Percentiles rank a stretch among this genome's conserved stretches.
Evolutionary conservation across 148 eudicot genomes (phyloP).

Genomic region (Beta vulgaris): DNA sequence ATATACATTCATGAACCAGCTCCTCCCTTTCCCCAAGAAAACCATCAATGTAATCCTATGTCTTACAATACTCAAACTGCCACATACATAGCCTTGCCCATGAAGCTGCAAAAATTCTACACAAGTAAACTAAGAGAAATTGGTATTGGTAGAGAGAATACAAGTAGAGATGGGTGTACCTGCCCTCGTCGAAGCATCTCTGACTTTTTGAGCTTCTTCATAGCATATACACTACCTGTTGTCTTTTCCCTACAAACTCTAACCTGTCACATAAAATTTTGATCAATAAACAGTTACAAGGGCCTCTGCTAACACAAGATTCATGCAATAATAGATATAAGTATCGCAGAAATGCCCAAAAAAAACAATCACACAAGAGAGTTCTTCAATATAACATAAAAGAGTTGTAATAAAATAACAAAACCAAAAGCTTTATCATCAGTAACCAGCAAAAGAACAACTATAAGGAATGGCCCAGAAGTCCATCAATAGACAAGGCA

Average conservation of each 20-base stretch:
- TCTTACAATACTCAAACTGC: background rate
- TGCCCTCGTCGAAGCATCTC: conserved; percentile 99
- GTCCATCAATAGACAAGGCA: too few relatives aligned
- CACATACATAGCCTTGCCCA: background rate
- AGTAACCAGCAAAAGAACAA: too few relatives aligned
- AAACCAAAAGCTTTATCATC: too few relatives aligned
- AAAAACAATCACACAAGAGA: background rate
- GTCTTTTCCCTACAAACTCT: conserved; percentile 76
- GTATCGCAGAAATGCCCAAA: background rate
- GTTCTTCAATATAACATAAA: background rate
- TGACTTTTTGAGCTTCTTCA: conserved; percentile 93
- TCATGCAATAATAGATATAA: background rate
- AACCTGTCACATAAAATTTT: conserved; percentile 50
- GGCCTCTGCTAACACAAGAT: background rate
- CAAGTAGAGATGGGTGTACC: conserved; percentile 43
- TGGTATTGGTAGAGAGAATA: background rate
- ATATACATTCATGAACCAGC: background rate
- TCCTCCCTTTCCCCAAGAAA: background rate
- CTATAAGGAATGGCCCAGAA: too few relatives aligned
- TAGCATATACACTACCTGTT: conserved; percentile 82
- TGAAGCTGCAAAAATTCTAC: background rate
- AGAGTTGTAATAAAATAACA: too few relatives aligned
- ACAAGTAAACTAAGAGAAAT: background rate
- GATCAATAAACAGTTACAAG: conserved; percentile 3
- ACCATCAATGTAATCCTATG: background rate